Base-by-base conservation (phyloP, 371 early-diverging fungal genomes). In the Haplosporangium sp. region DNA sequence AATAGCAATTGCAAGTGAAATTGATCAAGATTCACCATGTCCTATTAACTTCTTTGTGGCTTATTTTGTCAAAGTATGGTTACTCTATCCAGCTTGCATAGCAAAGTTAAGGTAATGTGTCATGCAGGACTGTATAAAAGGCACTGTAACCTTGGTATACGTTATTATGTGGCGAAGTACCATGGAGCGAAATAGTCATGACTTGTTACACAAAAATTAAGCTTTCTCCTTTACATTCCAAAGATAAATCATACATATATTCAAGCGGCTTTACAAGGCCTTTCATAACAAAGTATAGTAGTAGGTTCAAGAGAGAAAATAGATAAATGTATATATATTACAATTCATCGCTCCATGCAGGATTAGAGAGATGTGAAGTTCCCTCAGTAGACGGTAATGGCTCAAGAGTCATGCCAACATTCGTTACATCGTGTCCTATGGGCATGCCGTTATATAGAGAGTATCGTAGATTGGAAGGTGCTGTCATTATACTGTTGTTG, bases 391-490 rank as follows among this genome's bases (percentile, higher is more conserved):
- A 34, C 10, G 55, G 2, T 55, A 13, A 2, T 11, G 34, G 9
- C 2, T 55, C 55, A 11, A 20, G 9, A 34, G 55, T 35, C 34
- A 35, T 35, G 9, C 34, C 34, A 55, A 8, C 8, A 34, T 35
- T 55, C 11, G 55, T 34, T 13, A 55, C 20, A 20, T 20, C 35
- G 7, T 55, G 55, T 3, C 55, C 55, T 4, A 55, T 34, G 0
- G 55, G 55, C 35, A 55, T 15, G 7, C 56, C 61, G 17, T 53
- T 61, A 34, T 61, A 61, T 19, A 72, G 42, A n/a, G 72, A 61
- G 37, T 67, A 76, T 8, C 76, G 66, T 4, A 66, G 76, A 48
- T 62, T 71, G 34, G 76, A 76, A 39, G 66, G 53, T 4, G 47
- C 34, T 7, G 61, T 27, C 27, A 27, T 27, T 27, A 42, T 1